Evolutionary conservation across 495 filamentous ascomycete genomes (phyloP).

Genomic region (Aspergillus asperescens): DNA sequence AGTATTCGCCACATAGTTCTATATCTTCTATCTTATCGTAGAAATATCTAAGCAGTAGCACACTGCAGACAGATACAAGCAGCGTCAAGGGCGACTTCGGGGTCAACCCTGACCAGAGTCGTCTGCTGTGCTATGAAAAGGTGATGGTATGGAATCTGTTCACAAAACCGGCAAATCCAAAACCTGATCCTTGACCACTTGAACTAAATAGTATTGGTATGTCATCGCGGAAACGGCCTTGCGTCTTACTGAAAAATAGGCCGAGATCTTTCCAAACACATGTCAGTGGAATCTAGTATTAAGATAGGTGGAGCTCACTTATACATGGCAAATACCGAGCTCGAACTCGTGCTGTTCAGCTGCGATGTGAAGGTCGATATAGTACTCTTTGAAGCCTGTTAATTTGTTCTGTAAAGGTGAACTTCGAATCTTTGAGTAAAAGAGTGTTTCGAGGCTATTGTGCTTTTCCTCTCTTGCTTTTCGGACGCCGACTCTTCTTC

Average conservation of each 20-base stretch:
- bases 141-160: too few relatives aligned
- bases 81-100: too few relatives aligned
- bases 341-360: conserved; percentile 60
- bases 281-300: conserved; percentile 15
- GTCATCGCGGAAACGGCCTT: background rate
- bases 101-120: too few relatives aligned
- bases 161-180: too few relatives aligned
- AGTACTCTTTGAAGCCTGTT: conserved; percentile 68
- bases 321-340: conserved; percentile 51
- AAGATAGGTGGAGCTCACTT: conserved; percentile 14
- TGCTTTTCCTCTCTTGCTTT: conserved; percentile 45
- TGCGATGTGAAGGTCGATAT: conserved; percentile 71
- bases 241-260: conserved; percentile 37
- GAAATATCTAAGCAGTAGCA: too few relatives aligned
- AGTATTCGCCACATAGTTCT: too few relatives aligned
- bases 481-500: conserved; percentile 36
- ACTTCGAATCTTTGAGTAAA: background rate
- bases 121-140: too few relatives aligned
- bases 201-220: conserved; percentile 4
- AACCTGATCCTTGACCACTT: too few relatives aligned
- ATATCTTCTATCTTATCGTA: too few relatives aligned
- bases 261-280: conserved; percentile 28
- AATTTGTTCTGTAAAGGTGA: conserved; percentile 36
- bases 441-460: background rate
- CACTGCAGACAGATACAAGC: too few relatives aligned